Conservation (phyloP, 2,329 filamentous ascomycete species). For the Dryadomyces quercus-mongolicae region DNA sequence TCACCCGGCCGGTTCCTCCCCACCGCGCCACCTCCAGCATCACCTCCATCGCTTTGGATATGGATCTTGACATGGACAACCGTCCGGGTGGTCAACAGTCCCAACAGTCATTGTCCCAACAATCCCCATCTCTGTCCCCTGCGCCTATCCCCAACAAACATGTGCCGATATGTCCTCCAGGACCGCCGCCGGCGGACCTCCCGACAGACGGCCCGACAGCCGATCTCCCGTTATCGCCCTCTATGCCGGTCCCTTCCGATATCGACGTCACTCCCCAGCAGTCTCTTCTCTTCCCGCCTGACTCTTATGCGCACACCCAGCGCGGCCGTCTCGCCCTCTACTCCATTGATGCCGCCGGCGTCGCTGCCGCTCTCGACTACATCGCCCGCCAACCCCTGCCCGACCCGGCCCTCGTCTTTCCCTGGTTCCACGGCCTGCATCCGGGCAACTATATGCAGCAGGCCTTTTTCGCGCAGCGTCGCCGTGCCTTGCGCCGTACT, state of each 20-base stretch:
- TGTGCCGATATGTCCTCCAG: constrained; percentile 77
- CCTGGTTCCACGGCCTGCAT: constrained; percentile 91
- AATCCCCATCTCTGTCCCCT: constrained; percentile 9
- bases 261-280: constrained; percentile 28
- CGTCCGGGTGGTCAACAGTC: no score
- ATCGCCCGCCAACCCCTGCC: constrained; percentile 70
- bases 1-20: constrained; percentile 24
- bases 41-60: constrained; percentile 23
- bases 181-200: constrained; percentile 37
- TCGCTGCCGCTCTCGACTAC: constrained; percentile 65
- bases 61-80: constrained; percentile 21
- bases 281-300: constrained; percentile 66
- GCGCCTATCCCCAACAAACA: constrained; percentile 72
- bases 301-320: constrained; percentile 41
- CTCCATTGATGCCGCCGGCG: constrained; percentile 54
- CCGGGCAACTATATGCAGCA: constrained; percentile 80
- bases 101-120: constrained; percentile 12
- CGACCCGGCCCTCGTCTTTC: constrained; percentile 76
- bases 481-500: constrained; percentile 55
- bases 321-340: constrained; percentile 48
- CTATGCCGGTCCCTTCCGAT: neutral
- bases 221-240: constrained; percentile 3
- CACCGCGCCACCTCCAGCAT: constrained; percentile 19
- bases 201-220: neutral
- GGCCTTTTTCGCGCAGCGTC: constrained; percentile 74